Evolutionary conservation across 2,329 filamentous ascomycete genomes (phyloP), one percentile per base, ranked within the genome.

Genomic region (Alternaria consortialis): DNA sequence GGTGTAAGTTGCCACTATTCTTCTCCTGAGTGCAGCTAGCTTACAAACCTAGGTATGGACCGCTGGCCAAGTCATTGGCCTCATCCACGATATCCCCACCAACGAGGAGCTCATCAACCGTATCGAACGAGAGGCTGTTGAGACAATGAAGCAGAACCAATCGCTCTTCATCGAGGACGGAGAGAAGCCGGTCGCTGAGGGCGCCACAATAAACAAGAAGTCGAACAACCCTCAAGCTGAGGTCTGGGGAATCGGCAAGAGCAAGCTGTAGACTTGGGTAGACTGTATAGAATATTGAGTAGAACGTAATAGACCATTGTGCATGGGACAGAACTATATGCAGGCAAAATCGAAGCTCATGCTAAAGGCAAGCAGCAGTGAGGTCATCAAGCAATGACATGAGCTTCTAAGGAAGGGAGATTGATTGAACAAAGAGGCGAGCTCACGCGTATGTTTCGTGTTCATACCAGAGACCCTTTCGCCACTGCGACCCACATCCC

Each of bases 11-110:
- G 20, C n/a, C 5, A 17, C 17, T 0, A 5, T 27, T 25, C 17
- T n/a, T 15, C 2, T 40, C 20, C 4, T 43, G 15, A 37, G 32
- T 25, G 8, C 7, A 13, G 20, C n/a, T 29, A 43, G 12, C 58
- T 64, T 58, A 69, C 67, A 51, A 23, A n/a, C 23, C n/a, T 71
- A 94, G 91, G 91, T 97, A 39, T 99, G 95, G 95, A 98, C 95
- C 20, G 93, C 94, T 8, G 95, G 95, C 11, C 94, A 97, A 78
- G 94, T 98, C 68, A 97, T 99, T 50, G 83, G 83, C 8, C 73
- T 85, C 13, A 85, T 85, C 62, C 81, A 85, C 60, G 83, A 84
- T 59, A 82, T 84, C 34, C 83, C 83, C 1, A 83, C 81, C 1
- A 84, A 83, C 66, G 77, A 77, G 36, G 81, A 78, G 44, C 77